These are phyloP conservation scores for Myotisia sp. DNA, from an alignment of 2,329 filamentous ascomycete species.

Conservation along the genomic window DNA sequence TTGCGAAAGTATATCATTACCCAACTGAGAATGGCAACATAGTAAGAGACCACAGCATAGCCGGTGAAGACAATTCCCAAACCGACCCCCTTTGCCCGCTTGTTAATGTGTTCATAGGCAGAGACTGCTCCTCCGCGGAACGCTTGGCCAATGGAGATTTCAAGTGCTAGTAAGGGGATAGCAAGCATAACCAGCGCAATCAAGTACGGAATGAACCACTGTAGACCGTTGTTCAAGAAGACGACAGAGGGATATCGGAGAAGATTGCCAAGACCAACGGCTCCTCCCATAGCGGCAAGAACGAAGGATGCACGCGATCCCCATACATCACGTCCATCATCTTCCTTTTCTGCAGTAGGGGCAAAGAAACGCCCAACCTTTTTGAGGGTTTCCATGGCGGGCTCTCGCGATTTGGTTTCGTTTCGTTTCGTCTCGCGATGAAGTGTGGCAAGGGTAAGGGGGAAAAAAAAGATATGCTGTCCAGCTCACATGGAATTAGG, in stretches of 20 bases:
- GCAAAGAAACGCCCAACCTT: conserved; percentile 18
- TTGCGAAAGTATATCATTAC: conserved; percentile 42
- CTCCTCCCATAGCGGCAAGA: conserved; percentile 43
- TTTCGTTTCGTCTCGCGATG: no score
- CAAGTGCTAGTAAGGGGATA: conserved; percentile 39
- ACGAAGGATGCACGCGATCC: conserved; percentile 39
- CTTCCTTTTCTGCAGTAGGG: conserved; percentile 18
- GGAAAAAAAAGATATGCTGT: no score
- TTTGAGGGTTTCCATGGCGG: conserved; percentile 6
- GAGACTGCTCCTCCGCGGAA: conserved; percentile 40
- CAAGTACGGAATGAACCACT: conserved; percentile 44
- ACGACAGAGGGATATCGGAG: conserved; percentile 42
- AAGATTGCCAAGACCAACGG: conserved; percentile 42
- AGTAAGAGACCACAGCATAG: conserved; percentile 40
- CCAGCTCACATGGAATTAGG: no score
- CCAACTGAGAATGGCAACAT: conserved; percentile 40
- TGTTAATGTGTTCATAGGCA: conserved; percentile 37
- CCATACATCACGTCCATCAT: conserved; percentile 38
- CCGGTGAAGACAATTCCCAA: conserved; percentile 37
- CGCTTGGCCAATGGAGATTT: conserved; percentile 36
- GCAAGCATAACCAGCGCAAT: conserved; percentile 39
- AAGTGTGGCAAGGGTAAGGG: no score
- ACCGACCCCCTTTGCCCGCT: conserved; percentile 38
- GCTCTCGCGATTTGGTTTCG: no score
- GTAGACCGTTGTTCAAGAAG: conserved; percentile 43